Evolutionary conservation across 306 rosid species (phyloP), one percentile per base, ranked within the genome.

Genomic region (Lathyrus tuberosus): DNA sequence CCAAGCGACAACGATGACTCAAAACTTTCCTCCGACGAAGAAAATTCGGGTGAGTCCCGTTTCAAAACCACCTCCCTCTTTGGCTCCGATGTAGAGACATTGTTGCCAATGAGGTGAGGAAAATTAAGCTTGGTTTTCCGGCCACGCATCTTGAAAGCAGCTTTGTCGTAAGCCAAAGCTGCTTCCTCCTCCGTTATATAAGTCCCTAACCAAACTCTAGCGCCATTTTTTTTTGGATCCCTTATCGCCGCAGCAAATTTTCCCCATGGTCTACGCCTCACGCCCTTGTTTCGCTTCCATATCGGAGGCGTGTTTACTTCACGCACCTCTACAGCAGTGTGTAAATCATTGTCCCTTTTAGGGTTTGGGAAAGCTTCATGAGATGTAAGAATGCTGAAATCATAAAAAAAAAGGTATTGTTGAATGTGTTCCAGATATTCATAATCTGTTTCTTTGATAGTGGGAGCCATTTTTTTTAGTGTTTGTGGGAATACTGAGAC

Each of bases 241-340:
- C 85, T 61, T 5, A 74, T 79, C 52, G 85, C 90, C 2, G 90
- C 88, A 0, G 86, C 90, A 5, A 74, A 88, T 60, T 85, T 83
- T 8, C 88, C 93, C 93, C 88, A 81, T 0, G 88, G 93, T 76
- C 93, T 65, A 14, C 88, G 77, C 66, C 93, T 81, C 70, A 87
- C 88, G 2, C 92, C 92, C 4, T 74, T 43, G 40, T 73, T 85
- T 5, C 69, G 86, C 80, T 62, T 62, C 80, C 86, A 80, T 5
- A 18, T 11, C 0, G 77, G 28, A 11, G 68, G 26, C n/a, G 78
- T 24, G 64, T 38, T 13, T 0, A 1, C 1, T 8, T 15, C 75
- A 67, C 67, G 62, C 42, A 22, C 57, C 5, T 1, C 58, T 10
- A 8, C 3, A 0, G 4, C 53, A 56, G 33, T 59, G 7, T 63